These are phyloP conservation scores for Cryphonectria nitschkei DNA, from an alignment of 2,329 filamentous ascomycete genomes.

Conservation along the genomic window DNA sequence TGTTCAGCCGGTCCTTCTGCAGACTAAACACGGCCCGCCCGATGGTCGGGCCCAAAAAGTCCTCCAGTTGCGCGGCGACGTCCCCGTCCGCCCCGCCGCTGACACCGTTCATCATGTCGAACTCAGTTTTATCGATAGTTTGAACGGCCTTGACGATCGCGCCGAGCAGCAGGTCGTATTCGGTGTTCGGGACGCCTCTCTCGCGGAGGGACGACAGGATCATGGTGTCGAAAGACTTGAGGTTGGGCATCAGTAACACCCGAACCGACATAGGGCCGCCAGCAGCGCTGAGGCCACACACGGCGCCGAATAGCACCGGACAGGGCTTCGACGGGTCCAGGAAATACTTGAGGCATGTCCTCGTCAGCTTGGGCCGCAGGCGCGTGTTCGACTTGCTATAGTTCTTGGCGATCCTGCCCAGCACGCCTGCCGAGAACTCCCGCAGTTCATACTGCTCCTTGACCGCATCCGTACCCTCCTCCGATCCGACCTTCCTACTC, in stretches of 20 bases:
- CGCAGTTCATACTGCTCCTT: constrained; percentile 77
- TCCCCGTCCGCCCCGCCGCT: constrained; percentile 40
- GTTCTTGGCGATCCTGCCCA: constrained; percentile 78
- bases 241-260: constrained; percentile 58
- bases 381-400: constrained; percentile 81
- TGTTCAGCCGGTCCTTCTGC: constrained; percentile 52
- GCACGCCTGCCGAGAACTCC: constrained; percentile 80
- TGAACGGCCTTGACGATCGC: constrained; percentile 59
- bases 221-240: constrained; percentile 56
- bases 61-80: constrained; percentile 51
- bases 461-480: constrained; percentile 55
- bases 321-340: constrained; percentile 83
- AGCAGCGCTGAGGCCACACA: constrained; percentile 77
- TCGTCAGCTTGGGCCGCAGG: constrained; percentile 83
- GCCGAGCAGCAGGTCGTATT: constrained; percentile 60
- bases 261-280: constrained; percentile 67
- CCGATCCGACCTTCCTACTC: constrained; percentile 74
- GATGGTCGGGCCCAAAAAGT: constrained; percentile 59
- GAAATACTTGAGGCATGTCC: constrained; percentile 92
- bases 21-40: constrained; percentile 52
- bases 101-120: constrained; percentile 44
- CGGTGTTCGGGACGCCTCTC: constrained; percentile 45
- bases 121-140: constrained; percentile 44
- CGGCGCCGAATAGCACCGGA: constrained; percentile 85
- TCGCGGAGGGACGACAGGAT: constrained; percentile 59